Evolutionary conservation across 768 basidiomycete species (phyloP).

Genomic region (Macrolepiota fuliginosa): DNA sequence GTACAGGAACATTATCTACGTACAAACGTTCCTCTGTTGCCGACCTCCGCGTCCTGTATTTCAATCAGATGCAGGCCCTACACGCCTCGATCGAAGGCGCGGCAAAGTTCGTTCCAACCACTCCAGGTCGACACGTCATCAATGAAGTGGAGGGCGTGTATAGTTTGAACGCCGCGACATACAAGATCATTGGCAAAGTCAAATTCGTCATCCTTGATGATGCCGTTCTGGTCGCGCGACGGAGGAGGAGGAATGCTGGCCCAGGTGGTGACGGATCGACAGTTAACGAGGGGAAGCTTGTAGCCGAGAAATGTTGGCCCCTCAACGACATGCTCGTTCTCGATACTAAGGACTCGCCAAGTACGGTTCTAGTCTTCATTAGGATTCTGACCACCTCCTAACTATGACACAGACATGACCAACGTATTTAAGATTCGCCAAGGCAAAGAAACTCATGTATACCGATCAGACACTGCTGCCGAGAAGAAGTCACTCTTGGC

Average conservation of each 20-base stretch:
- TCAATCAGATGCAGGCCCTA: constrained; percentile 89
- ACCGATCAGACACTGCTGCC: constrained; percentile 73
- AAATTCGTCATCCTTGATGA: constrained; percentile 92
- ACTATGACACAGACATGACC: constrained; percentile 57
- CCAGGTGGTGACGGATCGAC: constrained; percentile 37
- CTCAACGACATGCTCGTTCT: constrained; percentile 92
- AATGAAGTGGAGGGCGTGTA: constrained; percentile 80
- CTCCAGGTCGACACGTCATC: constrained; percentile 89
- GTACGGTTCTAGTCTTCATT: constrained; percentile 41
- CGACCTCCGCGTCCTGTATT: constrained; percentile 91
- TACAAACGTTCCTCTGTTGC: constrained; percentile 87
- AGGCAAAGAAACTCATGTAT: constrained; percentile 93
- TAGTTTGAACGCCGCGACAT: constrained; percentile 90
- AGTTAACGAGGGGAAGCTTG: constrained; percentile 70
- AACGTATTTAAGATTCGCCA: constrained; percentile 96
- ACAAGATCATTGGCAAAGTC: constrained; percentile 85
- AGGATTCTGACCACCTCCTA: constrained; percentile 6
- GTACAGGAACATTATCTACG: constrained; percentile 40
- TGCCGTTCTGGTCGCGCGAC: constrained; percentile 81
- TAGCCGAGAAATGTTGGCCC: constrained; percentile 92
- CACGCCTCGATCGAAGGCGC: constrained; percentile 93
- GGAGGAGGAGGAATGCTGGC: constrained; percentile 63
- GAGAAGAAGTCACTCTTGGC: constrained; percentile 87
- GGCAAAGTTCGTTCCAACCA: constrained; percentile 90
- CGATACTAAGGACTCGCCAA: constrained; percentile 93